A percentile compares a stretch with the other conserved stretches of the same genome.
Evolutionary conservation across 768 basidiomycete genomes (phyloP).

Genomic region (Russula emetica): DNA sequence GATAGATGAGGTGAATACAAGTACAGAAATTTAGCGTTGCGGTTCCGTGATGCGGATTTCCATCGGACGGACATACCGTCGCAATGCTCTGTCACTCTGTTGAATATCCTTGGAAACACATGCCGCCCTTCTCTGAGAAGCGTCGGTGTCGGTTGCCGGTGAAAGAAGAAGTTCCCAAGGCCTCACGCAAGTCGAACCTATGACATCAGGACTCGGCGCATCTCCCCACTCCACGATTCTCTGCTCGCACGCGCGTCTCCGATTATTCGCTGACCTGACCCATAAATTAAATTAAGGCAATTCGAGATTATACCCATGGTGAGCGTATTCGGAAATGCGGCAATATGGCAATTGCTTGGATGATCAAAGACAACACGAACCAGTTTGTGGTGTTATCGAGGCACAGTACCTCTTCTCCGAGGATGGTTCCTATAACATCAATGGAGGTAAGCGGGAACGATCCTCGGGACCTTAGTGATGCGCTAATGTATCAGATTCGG

Average conservation of each 20-base stretch:
- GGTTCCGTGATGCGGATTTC: too few species aligned
- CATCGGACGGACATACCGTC: too few species aligned
- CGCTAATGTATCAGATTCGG: background rate
- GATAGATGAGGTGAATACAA: background rate
- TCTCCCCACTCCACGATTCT: background rate
- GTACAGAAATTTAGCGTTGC: too few species aligned
- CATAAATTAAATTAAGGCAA: too few species aligned
- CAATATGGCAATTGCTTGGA: too few species aligned
- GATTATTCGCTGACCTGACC: background rate
- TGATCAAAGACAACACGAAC: too few species aligned
- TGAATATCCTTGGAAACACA: too few species aligned
- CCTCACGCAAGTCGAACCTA: background rate
- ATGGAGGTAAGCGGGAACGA: background rate
- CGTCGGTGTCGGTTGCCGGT: background rate
- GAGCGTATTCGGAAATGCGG: too few species aligned
- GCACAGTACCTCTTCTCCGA: background rate
- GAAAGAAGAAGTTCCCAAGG: background rate
- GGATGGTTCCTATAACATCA: background rate
- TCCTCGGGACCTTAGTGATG: background rate
- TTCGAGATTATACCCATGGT: too few species aligned
- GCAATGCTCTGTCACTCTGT: too few species aligned
- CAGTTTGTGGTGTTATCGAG: background rate
- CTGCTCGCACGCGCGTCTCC: background rate
- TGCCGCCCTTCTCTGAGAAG: too few species aligned
- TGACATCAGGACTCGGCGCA: background rate